Percentiles rank a stretch among this genome's conserved stretches.
These are phyloP conservation scores for Tremella fuciformis DNA, from an alignment of 768 basidiomycete genomes.

Conservation along the genomic window DNA sequence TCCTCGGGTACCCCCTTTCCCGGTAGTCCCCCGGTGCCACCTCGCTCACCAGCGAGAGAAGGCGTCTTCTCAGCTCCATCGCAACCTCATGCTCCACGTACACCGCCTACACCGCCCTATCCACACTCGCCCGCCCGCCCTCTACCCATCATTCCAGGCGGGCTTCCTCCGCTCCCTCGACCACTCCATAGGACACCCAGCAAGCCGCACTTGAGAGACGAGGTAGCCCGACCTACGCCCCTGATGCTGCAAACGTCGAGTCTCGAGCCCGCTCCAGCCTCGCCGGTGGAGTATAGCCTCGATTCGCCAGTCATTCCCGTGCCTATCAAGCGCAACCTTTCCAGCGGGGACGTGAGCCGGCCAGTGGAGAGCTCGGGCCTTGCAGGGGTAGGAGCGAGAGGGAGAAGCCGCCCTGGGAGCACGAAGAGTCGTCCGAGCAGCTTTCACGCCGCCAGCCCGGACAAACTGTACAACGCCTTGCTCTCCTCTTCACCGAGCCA, in stretches of 20 bases:
- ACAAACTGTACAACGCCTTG: constrained; percentile 1
- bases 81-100: not conserved
- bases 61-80: not conserved
- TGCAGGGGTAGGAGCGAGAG: constrained; percentile 20
- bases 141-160: not conserved
- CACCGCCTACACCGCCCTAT: not conserved
- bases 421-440: constrained; percentile 25
- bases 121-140: not conserved
- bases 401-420: constrained; percentile 17
- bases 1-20: constrained; percentile 4
- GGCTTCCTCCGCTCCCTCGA: not conserved
- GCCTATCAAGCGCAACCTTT: not conserved
- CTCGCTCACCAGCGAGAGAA: constrained; percentile 3
- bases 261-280: not conserved
- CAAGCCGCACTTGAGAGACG: not conserved
- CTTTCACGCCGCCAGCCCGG: constrained; percentile 19
- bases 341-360: constrained; percentile 7
- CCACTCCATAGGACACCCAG: not conserved
- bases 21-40: not conserved
- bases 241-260: not conserved
- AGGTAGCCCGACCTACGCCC: not conserved
- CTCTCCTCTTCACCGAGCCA: constrained; percentile 8
- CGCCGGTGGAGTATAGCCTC: not conserved
- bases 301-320: not conserved
- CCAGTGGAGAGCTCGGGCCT: constrained; percentile 12